Conservation (phyloP, 768 basidiomycete species). For the Floccularia luteovirens region DNA sequence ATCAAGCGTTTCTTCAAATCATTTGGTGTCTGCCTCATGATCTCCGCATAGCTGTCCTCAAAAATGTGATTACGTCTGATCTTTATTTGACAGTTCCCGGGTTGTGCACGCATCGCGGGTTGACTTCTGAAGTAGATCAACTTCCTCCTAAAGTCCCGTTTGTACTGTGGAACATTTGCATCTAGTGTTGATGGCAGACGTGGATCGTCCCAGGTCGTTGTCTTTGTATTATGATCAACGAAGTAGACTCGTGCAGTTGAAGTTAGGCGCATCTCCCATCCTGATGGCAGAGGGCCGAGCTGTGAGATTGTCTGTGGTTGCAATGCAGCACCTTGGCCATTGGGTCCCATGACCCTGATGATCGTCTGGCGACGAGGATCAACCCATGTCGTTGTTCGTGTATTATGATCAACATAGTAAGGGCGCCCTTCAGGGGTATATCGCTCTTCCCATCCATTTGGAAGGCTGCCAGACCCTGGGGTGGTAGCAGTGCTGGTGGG, state of each 20-base stretch:
- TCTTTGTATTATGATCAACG: conserved; percentile 99
- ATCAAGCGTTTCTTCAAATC: conserved; percentile 98
- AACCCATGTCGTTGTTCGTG: conserved; percentile 99
- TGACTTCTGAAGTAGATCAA: conserved; percentile 99
- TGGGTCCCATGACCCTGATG: conserved; percentile 93
- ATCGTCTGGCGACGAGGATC: conserved; percentile 96
- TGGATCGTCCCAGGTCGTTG: conserved; percentile 99
- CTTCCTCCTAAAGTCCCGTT: conserved; percentile 98
- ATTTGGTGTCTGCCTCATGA: conserved; percentile 98
- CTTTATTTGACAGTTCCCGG: conserved; percentile 99
- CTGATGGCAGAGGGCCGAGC: conserved; percentile 92
- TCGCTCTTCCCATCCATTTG: conserved; percentile 98
- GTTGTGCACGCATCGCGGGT: conserved; percentile 95
- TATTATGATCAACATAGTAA: conserved; percentile 99
- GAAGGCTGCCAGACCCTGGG: conserved; percentile 79
- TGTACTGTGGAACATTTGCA: conserved; percentile 97
- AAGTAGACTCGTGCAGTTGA: conserved; percentile 98
- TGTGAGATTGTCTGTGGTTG: conserved; percentile 96
- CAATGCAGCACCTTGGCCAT: conserved; percentile 78
- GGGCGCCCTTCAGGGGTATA: conserved; percentile 98
- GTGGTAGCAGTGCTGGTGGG: conserved; percentile 44
- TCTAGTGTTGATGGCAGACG: conserved; percentile 93
- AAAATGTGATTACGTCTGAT: conserved; percentile 97
- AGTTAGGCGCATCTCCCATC: conserved; percentile 99
- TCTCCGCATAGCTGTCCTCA: conserved; percentile 98